Conservation (phyloP, 2,329 filamentous ascomycete genomes). For the Trichophyton rubrum region DNA sequence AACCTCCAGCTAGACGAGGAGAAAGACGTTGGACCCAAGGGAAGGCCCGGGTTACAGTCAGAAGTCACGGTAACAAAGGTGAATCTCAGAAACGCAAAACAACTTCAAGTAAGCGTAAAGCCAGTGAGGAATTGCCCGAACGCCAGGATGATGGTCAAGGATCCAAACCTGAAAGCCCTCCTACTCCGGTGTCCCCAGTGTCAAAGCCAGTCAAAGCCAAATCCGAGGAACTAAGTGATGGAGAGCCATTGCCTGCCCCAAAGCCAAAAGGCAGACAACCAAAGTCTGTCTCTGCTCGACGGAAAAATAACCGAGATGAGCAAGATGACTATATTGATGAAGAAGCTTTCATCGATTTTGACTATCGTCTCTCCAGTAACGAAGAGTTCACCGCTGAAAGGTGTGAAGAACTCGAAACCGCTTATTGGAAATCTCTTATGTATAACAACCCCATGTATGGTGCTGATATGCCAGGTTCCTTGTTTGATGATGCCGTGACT, state of each 20-base stretch:
- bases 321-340: constrained; percentile 72
- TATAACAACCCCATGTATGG: constrained; percentile 93
- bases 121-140: constrained; percentile 27
- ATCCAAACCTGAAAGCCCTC: constrained; percentile 36
- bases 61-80: constrained; percentile 25
- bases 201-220: constrained; percentile 43
- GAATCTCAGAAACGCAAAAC: constrained; percentile 36
- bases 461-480: constrained; percentile 86
- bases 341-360: constrained; percentile 76
- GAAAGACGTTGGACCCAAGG: constrained; percentile 40
- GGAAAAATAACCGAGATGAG: constrained; percentile 74
- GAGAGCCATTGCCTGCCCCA: constrained; percentile 29
- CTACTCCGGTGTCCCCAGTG: constrained; percentile 42
- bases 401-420: constrained; percentile 85
- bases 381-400: constrained; percentile 83
- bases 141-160: constrained; percentile 25
- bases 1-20: constrained; percentile 81
- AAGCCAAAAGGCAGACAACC: constrained; percentile 45
- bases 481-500: constrained; percentile 76
- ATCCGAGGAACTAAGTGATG: constrained; percentile 41
- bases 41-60: constrained; percentile 29
- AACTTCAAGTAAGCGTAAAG: constrained; percentile 27
- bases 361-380: constrained; percentile 71
- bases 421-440: constrained; percentile 94
- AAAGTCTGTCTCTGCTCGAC: constrained; percentile 68